Conservation (phyloP, 148 eudicot species). For the Silene uniflora region DNA sequence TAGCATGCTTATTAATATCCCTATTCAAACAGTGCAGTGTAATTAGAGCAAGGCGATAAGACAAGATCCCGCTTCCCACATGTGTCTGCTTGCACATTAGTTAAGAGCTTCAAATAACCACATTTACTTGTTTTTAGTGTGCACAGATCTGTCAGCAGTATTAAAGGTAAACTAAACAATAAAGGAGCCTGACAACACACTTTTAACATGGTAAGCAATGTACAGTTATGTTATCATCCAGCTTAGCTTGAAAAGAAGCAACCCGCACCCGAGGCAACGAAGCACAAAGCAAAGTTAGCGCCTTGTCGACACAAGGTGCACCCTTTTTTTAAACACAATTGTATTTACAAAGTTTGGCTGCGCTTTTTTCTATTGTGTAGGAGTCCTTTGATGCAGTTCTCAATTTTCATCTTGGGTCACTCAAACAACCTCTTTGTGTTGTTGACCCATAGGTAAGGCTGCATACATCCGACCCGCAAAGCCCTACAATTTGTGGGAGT, state of each 20-base stretch:
- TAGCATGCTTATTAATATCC: neutral
- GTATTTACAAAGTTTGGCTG: neutral
- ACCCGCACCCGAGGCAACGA: too few relatives aligned
- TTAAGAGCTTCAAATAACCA: constrained; percentile 4
- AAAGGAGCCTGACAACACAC: neutral
- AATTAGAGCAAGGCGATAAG: neutral
- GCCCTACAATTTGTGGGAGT: too few relatives aligned
- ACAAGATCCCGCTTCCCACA: neutral
- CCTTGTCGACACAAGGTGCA: neutral
- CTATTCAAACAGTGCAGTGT: neutral
- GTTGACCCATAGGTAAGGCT: too few relatives aligned
- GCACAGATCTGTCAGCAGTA: neutral
- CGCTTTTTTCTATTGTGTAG: too few relatives aligned
- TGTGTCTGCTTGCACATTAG: neutral
- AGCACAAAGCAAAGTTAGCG: too few relatives aligned
- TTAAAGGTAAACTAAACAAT: neutral
- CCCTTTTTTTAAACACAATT: neutral
- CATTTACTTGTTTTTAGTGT: neutral
- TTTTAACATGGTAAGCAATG: constrained; percentile 3
- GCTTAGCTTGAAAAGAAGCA: too few relatives aligned
- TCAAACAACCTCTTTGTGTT: too few relatives aligned
- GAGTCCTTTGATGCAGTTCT: too few relatives aligned
- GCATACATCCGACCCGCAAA: too few relatives aligned
- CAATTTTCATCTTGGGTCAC: too few relatives aligned
- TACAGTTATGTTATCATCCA: neutral